Evolutionary conservation across 495 filamentous ascomycete species (phyloP).

Genomic region (Coniosporium apollinis): DNA sequence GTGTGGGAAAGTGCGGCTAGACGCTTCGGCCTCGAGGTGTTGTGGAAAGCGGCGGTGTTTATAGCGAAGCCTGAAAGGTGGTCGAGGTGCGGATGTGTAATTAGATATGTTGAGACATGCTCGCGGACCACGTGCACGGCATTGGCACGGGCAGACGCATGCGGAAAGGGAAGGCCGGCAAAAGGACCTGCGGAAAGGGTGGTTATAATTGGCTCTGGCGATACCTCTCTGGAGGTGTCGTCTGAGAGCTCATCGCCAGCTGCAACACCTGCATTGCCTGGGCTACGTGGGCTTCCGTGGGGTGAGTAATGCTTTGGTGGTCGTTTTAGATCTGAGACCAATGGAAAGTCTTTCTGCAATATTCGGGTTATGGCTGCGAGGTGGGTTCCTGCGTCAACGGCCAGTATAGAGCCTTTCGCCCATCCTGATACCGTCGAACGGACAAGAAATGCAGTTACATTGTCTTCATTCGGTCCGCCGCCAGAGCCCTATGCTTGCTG

Average conservation of each 20-base stretch:
- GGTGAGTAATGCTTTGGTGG: neutral
- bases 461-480: conserved; percentile 78
- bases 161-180: conserved; percentile 49
- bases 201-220: conserved; percentile 11
- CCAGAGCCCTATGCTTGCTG: conserved; percentile 40
- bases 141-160: conserved; percentile 48
- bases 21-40: conserved; percentile 57
- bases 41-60: conserved; percentile 69
- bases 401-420: conserved; percentile 63
- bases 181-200: conserved; percentile 44
- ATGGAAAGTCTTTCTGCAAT: conserved; percentile 35
- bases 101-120: conserved; percentile 70
- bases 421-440: conserved; percentile 64
- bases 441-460: conserved; percentile 76
- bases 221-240: conserved; percentile 1
- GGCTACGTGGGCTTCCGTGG: too few species aligned
- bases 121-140: conserved; percentile 59
- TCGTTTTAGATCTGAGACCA: neutral
- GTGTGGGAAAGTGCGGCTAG: conserved; percentile 73
- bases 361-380: conserved; percentile 66
- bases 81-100: conserved; percentile 90
- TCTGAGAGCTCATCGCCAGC: conserved; percentile 12
- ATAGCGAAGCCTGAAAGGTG: conserved; percentile 83
- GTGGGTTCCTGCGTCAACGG: conserved; percentile 85
- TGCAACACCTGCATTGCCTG: too few species aligned